Conservation (phyloP, 169 alveolate species). For the Plasmodium knowlesi region DNA sequence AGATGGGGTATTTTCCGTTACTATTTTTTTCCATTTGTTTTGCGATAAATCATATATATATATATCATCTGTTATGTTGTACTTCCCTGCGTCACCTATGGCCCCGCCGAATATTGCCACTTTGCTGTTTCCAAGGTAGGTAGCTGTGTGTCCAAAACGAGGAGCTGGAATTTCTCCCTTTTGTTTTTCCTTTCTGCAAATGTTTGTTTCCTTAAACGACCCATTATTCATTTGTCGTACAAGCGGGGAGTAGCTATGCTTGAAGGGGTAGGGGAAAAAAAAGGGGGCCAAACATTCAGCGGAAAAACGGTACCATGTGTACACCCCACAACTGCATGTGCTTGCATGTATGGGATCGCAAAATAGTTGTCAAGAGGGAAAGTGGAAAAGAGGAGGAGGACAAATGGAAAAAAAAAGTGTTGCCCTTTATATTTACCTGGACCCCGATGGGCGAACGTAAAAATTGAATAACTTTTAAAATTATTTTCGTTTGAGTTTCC, state of each 20-base stretch:
- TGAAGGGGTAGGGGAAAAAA: not conserved
- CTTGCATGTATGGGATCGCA: not conserved
- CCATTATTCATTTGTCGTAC: conserved; percentile 76
- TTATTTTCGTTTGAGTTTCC: not conserved
- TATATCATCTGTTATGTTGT: conserved; percentile 97
- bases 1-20: conserved; percentile 93
- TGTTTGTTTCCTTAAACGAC: conserved; percentile 51
- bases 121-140: conserved; percentile 92
- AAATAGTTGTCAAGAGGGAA: not conserved
- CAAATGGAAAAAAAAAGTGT: not conserved
- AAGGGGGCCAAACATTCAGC: not conserved
- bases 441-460: not conserved
- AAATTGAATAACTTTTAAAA: not conserved
- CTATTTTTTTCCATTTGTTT: conserved; percentile 90
- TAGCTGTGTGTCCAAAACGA: conserved; percentile 98
- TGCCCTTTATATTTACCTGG: not conserved
- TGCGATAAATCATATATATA: conserved; percentile 91
- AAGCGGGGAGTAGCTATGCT: not conserved
- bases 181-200: conserved; percentile 82
- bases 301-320: not conserved
- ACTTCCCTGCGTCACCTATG: conserved; percentile 97
- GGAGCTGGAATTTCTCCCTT: conserved; percentile 96
- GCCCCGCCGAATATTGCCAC: conserved; percentile 96
- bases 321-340: conserved; percentile 10
- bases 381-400: not conserved